Evolutionary conservation across 805 yeast genomes (phyloP), one percentile per base, ranked within the genome.

Genomic region (Ogataea trehalophila): DNA sequence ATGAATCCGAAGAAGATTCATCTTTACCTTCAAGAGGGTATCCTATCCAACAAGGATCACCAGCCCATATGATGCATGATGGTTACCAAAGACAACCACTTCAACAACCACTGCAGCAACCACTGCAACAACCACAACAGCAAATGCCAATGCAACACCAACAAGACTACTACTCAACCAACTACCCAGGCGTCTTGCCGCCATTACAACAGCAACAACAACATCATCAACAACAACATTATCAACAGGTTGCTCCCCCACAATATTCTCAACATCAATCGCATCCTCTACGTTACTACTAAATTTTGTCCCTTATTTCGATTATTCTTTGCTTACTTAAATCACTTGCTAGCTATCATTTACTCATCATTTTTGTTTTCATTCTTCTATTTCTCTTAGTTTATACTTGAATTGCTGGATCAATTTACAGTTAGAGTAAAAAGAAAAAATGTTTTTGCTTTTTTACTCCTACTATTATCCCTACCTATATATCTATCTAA

Each of bases 81-180:
- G 22, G 20, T 41, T 41, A 16, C 6, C 36, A 22, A 4, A 35
- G 35, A 23, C 20, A 20, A 20, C 47, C 6, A 3, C 33, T 6
- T 37, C 50, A 33, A 22, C 42, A 26, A 29, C 33, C 20, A 22
- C 40, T 23, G 23, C 15, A 31, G 5, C 36, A 15, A 47, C 33
- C 50, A 38, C n/a, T n/a, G 2, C 33, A 41, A n/a, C 46, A 26
- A 22, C 46, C 33, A 31, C 49, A 45, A 18, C 52, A 46, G 38
- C 44, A 42, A 18, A 20, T 20, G 20, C 20, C 20, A 20, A 16
- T 26, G 3, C 31, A 26, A 26, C 31, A 8, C 3, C 31, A 26
- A 9, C 31, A 26, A 8, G 31, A 26, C 31, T 11, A 11, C 2
- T 26, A 11, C 13, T 26, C 31, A 26, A 26, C 31, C 9, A 26